Base-by-base conservation (phyloP, 2,329 filamentous ascomycete species). In the Keithomyces neogunnii region DNA sequence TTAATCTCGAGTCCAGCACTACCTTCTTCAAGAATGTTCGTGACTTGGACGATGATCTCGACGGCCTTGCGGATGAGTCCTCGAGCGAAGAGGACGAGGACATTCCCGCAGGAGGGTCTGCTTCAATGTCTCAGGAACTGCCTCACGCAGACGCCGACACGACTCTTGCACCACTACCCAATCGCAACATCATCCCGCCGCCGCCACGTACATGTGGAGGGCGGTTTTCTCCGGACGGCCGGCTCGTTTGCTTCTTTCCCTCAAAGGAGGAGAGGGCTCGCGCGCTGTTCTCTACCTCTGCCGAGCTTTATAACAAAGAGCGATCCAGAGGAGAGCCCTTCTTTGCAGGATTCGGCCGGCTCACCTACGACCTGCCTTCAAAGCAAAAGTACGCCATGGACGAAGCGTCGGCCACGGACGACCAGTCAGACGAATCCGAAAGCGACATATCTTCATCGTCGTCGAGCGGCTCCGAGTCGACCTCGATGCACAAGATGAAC, bases 21-120 rank as follows among this genome's bases (percentile, higher is more conserved):
- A 77, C 75, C 0, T 77, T 80, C 54, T 83, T 85, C 60, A 80
- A 81, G 55, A 81, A 81, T 55, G 80, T 85, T 9, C 76, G 82
- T 56, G 84, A 87, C 56, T 66, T 82, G 6, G 81, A 80, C 50
- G 76, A 81, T 60, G 74, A 76, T 45, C 61, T 80, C 5, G 78
- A 77, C 53, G 80, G 70, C 3, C 66, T 82, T 36, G 77, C 73
- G 32, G 86, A 88, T 52, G 89, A 93, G 57, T 92, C 88, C 57
- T 96, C 89, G 3, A 95, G 88, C 60, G 88, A 91, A 57, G 88
- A 91, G 28, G 88, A 90, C 39, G 73, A 73, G 45, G 73, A 76
- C 29, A 76, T 78, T 9, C 73, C 74, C 0, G 63, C 74, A 2
- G 75, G 76, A 3, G 76, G 74, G 19, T 79, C 76, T 7, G 76